Conservation (phyloP, 2,329 filamentous ascomycete genomes). For the Aspergillus sp. region DNA sequence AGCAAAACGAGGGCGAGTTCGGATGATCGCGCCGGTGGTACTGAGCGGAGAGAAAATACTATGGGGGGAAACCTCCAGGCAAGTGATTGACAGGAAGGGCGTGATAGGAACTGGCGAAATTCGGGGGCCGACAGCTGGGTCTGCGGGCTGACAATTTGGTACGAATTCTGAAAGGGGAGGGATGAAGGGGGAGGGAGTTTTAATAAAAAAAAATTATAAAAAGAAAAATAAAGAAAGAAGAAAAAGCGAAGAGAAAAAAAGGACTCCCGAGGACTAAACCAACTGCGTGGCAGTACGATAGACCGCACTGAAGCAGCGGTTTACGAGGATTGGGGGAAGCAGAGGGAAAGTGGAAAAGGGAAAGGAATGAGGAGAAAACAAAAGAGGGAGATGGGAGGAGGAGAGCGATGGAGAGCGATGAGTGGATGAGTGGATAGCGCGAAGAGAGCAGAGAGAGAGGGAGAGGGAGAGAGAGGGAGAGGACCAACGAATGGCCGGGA, state of each 20-base stretch:
- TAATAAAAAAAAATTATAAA: conserved; percentile 4
- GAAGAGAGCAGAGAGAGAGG: conserved; percentile 12
- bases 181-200: background rate
- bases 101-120: conserved; percentile 2
- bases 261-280: conserved; percentile 22
- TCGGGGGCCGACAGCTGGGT: conserved; percentile 9
- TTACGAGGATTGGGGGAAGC: conserved; percentile 22
- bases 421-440: background rate
- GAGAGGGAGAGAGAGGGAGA: background rate
- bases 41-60: conserved; percentile 8
- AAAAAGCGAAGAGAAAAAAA: conserved; percentile 13
- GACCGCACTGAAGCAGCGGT: conserved; percentile 30
- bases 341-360: conserved; percentile 17
- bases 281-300: conserved; percentile 31
- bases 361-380: conserved; percentile 12
- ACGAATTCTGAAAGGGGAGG: conserved; percentile 1
- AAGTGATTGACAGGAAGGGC: background rate
- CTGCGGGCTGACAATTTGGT: conserved; percentile 10
- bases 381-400: conserved; percentile 21
- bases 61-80: background rate
- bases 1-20: conserved; percentile 6
- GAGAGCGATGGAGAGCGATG: conserved; percentile 13
- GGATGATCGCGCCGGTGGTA: conserved; percentile 11
- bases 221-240: conserved; percentile 8
- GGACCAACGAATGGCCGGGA: background rate